These are phyloP conservation scores for Cutaneotrichosporon sp. DNA, from an alignment of 1,284 basidiomycete species.

Conservation along the genomic window DNA sequence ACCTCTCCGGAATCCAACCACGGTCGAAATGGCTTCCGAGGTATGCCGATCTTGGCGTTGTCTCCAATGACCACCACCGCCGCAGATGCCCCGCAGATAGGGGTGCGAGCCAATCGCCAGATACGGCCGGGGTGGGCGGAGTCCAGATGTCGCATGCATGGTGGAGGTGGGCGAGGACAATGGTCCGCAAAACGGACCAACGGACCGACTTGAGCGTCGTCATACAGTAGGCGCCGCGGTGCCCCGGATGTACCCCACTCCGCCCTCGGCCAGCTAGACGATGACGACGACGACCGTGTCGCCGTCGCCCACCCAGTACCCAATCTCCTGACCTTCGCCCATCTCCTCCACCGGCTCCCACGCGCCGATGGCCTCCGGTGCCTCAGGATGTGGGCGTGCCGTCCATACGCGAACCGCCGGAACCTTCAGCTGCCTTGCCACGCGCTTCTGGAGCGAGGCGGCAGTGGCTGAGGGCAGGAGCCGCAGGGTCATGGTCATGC, in stretches of 20 bases:
- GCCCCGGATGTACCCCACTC: background rate
- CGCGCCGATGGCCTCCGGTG: slow-evolving; percentile 5
- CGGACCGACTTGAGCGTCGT: slow-evolving; percentile 4
- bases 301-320: slow-evolving; percentile 25
- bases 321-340: slow-evolving; percentile 24
- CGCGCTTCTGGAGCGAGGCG: slow-evolving; percentile 13
- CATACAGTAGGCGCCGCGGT: slow-evolving; percentile 2
- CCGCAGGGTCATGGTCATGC: slow-evolving; percentile 19
- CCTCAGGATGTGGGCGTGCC: slow-evolving; percentile 10
- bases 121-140: background rate
- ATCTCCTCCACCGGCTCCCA: slow-evolving; percentile 29
- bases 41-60: background rate
- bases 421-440: slow-evolving; percentile 13
- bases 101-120: background rate
- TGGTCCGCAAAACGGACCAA: background rate
- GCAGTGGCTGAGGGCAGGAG: slow-evolving; percentile 16
- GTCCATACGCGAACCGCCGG: slow-evolving; percentile 11
- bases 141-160: background rate
- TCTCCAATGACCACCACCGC: background rate
- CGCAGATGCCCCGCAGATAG: background rate
- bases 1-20: background rate
- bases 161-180: background rate
- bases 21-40: background rate
- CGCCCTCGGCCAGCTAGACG: background rate
- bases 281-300: slow-evolving; percentile 18